Conservation (phyloP, 129 eudicot genomes). For the Flaveria robusta region DNA sequence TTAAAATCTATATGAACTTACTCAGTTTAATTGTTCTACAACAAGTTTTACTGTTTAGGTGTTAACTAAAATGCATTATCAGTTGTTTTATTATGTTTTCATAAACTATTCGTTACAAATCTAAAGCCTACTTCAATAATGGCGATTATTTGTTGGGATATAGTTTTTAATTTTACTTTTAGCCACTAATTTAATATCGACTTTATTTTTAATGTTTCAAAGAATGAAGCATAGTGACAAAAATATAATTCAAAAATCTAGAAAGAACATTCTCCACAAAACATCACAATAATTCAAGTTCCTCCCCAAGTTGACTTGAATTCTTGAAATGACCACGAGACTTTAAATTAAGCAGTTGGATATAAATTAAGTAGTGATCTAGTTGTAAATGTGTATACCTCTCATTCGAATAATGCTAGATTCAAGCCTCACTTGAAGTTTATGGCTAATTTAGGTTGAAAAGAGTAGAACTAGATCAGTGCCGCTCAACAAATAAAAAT, state of each 20-base stretch:
- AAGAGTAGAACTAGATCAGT: neutral
- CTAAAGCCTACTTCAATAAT: neutral
- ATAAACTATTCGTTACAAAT: neutral
- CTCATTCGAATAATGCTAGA: no score
- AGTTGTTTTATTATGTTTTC: neutral
- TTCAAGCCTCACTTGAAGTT: no score
- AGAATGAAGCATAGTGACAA: neutral
- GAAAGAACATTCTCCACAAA: constrained; percentile 21
- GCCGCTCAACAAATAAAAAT: no score
- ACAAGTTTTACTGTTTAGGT: neutral
- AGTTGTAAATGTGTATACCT: no score
- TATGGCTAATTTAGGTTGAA: no score
- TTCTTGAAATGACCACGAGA: neutral
- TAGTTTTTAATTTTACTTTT: neutral
- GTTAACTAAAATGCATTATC: neutral
- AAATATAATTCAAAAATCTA: neutral
- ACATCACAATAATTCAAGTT: constrained; percentile 23
- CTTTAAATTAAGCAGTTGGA: constrained; percentile 4
- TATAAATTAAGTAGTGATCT: no score
- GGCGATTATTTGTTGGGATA: no score
- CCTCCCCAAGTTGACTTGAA: constrained; percentile 34
- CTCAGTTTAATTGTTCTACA: neutral
- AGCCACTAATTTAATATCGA: neutral
- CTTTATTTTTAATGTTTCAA: neutral
- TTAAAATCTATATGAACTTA: neutral